phyloP scores from a whole-genome alignment of 257 asterid genomes.

The Solanum pennellii region DNA sequence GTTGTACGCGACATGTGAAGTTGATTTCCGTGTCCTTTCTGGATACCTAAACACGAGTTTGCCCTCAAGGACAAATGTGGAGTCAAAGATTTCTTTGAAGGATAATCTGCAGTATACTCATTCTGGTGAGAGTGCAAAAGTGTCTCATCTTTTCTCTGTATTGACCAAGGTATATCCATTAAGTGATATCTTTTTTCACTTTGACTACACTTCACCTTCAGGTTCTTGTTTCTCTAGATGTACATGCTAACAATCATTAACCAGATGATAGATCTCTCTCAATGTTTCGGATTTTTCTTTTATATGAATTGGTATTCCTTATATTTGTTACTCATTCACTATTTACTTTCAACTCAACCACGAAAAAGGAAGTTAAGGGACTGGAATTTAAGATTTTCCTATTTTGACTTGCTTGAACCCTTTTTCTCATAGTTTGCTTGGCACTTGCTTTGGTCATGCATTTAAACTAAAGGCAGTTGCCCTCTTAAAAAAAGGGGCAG shows the following conservation, averaged over 20 bases:
- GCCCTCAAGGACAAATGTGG: constrained; percentile 3
- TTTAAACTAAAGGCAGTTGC: neutral
- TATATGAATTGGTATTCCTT: neutral
- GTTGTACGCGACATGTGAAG: constrained; percentile 45
- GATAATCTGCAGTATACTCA: constrained; percentile 13
- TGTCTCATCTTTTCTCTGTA: constrained; percentile 46
- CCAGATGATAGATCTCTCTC: neutral
- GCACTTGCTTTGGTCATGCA: neutral
- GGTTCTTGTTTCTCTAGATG: neutral
- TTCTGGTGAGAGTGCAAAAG: constrained; percentile 45
- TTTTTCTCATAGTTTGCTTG: neutral
- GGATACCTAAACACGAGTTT: constrained; percentile 35
- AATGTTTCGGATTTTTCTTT: neutral
- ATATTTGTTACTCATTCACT: neutral
- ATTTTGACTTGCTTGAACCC: neutral
- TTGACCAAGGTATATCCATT: constrained; percentile 55
- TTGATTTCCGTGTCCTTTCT: constrained; percentile 55
- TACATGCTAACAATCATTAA: neutral
- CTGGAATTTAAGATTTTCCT: neutral
- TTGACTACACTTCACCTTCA: neutral
- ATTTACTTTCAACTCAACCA: neutral
- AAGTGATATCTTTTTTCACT: neutral
- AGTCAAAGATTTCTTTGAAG: constrained; percentile 10
- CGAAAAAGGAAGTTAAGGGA: neutral
- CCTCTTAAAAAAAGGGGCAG: neutral